These are phyloP conservation scores for Aspergillus campestris DNA, from an alignment of 495 filamentous ascomycete genomes.

Conservation along the genomic window DNA sequence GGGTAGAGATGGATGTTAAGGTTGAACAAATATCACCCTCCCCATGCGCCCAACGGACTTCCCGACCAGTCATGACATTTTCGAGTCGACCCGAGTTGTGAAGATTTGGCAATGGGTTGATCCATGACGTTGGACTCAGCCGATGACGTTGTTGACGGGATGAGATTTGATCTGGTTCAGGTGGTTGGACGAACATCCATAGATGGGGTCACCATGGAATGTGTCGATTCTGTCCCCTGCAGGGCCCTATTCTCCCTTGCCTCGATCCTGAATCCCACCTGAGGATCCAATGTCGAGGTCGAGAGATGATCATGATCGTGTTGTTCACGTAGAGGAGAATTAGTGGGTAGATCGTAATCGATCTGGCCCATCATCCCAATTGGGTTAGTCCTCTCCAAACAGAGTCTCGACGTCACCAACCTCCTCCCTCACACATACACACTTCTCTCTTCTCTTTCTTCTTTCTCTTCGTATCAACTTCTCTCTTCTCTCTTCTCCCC, in stretches of 20 bases:
- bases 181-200: too few relatives aligned
- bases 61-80: slow-evolving; percentile 2
- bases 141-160: slow-evolving; percentile 14
- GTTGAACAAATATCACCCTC: too few relatives aligned
- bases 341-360: slow-evolving; percentile 4
- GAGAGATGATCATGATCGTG: neutral
- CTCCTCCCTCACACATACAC: too few relatives aligned
- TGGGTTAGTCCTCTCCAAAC: slow-evolving; percentile 11
- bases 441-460: neutral
- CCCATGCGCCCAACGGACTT: too few relatives aligned
- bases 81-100: slow-evolving; percentile 1
- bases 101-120: neutral
- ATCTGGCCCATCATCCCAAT: slow-evolving; percentile 11
- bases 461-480: neutral
- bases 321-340: neutral
- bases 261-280: neutral
- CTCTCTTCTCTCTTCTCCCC: neutral
- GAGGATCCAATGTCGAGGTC: too few relatives aligned
- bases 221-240: neutral
- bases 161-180: neutral
- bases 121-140: slow-evolving; percentile 16
- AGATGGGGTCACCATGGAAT: neutral
- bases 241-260: neutral
- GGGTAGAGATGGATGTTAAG: too few relatives aligned
- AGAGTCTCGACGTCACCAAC: slow-evolving; percentile 34